Evolutionary conservation across 192 early-diverging fungal species (phyloP).

Genomic region (Pilaira anomala): DNA sequence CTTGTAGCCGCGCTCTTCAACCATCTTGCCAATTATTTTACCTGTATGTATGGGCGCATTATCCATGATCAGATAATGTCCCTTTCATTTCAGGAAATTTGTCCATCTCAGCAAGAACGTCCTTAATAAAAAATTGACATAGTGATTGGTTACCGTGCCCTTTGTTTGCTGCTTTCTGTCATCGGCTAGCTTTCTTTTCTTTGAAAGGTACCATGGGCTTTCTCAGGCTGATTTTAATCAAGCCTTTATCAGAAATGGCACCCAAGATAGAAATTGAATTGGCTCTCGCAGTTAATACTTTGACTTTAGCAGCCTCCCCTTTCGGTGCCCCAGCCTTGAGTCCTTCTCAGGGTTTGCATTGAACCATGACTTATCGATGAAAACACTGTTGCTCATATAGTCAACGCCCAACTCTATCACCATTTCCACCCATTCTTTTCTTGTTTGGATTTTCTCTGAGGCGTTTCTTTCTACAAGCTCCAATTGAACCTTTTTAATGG

Average conservation of each 20-base stretch:
- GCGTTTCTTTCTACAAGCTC: not conserved
- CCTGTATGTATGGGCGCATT: no score
- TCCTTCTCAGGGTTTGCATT: conserved; percentile 17
- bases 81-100: no score
- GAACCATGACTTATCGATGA: conserved; percentile 20
- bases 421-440: conserved; percentile 9
- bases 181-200: conserved; percentile 1
- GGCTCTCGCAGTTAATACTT: conserved; percentile 3
- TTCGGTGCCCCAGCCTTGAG: conserved; percentile 1
- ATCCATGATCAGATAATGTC: no score
- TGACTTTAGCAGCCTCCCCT: not conserved
- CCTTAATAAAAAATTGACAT: no score
- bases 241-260: conserved; percentile 7
- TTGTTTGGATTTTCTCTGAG: not conserved
- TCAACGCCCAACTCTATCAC: not conserved
- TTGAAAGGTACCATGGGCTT: not conserved
- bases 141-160: not conserved
- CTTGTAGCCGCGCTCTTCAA: no score
- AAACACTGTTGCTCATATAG: conserved; percentile 18
- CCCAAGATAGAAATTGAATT: conserved; percentile 4
- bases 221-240: conserved; percentile 4
- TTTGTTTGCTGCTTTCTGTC: not conserved
- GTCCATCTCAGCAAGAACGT: no score
- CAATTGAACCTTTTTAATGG: not conserved
- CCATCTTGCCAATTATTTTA: no score